Base-by-base conservation (phyloP, 768 basidiomycete genomes). In the Naematelia aurantialba region DNA sequence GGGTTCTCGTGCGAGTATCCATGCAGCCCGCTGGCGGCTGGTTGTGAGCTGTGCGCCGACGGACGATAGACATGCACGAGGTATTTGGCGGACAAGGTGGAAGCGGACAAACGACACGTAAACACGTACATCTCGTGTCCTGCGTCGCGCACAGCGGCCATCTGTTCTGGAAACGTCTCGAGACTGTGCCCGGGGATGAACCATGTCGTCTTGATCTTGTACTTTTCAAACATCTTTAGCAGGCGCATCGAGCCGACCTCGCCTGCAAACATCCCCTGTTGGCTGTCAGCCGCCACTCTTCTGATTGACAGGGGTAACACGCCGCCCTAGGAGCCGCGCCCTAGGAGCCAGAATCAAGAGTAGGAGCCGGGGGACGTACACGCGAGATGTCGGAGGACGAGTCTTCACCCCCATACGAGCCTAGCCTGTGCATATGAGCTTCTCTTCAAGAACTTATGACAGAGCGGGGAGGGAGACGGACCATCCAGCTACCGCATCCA, bases 1-100 rank as follows among this genome's bases (percentile, higher is more conserved):
- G 85, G 87, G 66, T 87, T 87, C 83, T 87, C 87, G 68, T 88
- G 86, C 0, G 85, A 85, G 72, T 87, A 87, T 0, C 86, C 85
- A 61, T 87, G 85, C 4, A 87, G 80, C 10, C 85, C 85, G 31
- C 70, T 72, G 31, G 5, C 25, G 17, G 31, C 22, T 54, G 45
- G 58, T 24, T 24, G 14, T 54, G 3, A 57, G 25, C 26, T 8
- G 5, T 22, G 53, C 50, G 30, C 64, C 45, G 22, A 31, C n/a
- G n/a, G n/a, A n/a, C n/a, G n/a, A n/a, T n/a, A n/a, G n/a, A n/a
- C n/a, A 8, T 11, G 34, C 12, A 13, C 22, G 3, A 25, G 25
- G 22, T n/a, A n/a, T n/a, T n/a, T n/a, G n/a, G n/a, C 4, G 13
- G 31, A 31, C 3, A 17, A 29, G 4, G n/a, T 34, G 52, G 19